Evolutionary conservation across 1,139 yeast genomes (phyloP), one percentile per base, ranked within the genome.

Genomic region (Hyphopichia buzzinii): DNA sequence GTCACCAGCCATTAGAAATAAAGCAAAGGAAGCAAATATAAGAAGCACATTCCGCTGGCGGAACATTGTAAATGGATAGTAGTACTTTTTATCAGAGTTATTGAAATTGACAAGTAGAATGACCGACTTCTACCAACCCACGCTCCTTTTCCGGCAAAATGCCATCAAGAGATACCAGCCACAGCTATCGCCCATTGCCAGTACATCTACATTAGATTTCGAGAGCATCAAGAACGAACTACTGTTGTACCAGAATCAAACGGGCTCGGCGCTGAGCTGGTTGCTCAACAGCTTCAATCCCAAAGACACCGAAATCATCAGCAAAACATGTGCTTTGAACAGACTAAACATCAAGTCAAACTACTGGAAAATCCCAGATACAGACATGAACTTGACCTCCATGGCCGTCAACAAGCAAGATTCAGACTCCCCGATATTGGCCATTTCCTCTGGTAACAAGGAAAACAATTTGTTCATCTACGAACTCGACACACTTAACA

Each of bases 301-400:
- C 11, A 49, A 52, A 19, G 73, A 67, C 41, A 62, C 62, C 6
- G 57, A 55, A 33, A 55, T 66, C 4, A 42, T 62, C 27, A 62
- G 61, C 42, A 70, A 72, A 46, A 59, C 74, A 1, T 71, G 77
- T 43, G 56, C 72, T 1, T 57, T 66, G 22, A 61, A 69, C 45
- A 52, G 71, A 29, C 46, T 67, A 34, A 73, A 71, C 41, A 65
- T 79, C 35, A 72, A 72, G 39, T 78, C 84, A 11, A 75, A 70
- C 53, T 84, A 84, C 57, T 85, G 94, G 95, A 76, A 72, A 46
- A 84, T 67, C 5, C 87, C 88, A 3, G 88, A 83, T 50, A 58
- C 64, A 24, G 60, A 71, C 30, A 62, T 71, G 52, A 76, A 78
- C 45, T 64, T 85, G 37, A 82, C 88, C 0, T 65, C 84, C 0